Percentiles rank a stretch among this genome's conserved stretches.
These are phyloP conservation scores for Esteya vermicola DNA, from an alignment of 2,329 filamentous ascomycete genomes.

Conservation along the genomic window DNA sequence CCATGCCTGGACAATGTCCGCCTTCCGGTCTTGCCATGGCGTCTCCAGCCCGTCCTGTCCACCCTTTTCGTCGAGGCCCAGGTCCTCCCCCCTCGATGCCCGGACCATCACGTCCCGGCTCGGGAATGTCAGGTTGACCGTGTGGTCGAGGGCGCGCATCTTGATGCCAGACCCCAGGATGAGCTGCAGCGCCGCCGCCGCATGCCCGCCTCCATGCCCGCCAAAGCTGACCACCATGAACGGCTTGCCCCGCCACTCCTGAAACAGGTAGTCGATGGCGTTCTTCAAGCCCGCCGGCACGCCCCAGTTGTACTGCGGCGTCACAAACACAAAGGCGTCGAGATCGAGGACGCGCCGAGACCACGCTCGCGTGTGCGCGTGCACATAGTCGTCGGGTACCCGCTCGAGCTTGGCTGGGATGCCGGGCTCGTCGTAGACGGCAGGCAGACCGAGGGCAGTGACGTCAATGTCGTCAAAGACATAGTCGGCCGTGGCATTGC, in stretches of 20 bases:
- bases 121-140: no score
- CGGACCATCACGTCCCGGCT: no score
- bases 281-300: conserved; percentile 34
- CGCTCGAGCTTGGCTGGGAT: conserved; percentile 16
- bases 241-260: conserved; percentile 34
- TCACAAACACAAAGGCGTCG: conserved; percentile 18
- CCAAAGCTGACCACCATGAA: conserved; percentile 33
- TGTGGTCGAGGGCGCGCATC: no score
- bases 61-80: no score
- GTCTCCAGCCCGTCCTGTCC: no score
- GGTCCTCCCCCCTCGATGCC: no score
- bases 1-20: no score
- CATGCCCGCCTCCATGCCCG: conserved; percentile 19
- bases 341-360: conserved; percentile 15
- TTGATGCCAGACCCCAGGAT: no score
- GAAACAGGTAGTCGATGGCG: conserved; percentile 35
- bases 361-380: conserved; percentile 22
- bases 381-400: conserved; percentile 16
- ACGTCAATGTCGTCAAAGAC: conserved; percentile 18
- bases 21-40: no score
- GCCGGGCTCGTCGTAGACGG: conserved; percentile 20
- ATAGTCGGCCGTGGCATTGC: no score
- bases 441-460: conserved; percentile 18
- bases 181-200: conserved; percentile 14
- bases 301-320: conserved; percentile 31